These are phyloP conservation scores for Fusarium subtropicale DNA, from an alignment of 2,329 filamentous ascomycete genomes.

Conservation along the genomic window DNA sequence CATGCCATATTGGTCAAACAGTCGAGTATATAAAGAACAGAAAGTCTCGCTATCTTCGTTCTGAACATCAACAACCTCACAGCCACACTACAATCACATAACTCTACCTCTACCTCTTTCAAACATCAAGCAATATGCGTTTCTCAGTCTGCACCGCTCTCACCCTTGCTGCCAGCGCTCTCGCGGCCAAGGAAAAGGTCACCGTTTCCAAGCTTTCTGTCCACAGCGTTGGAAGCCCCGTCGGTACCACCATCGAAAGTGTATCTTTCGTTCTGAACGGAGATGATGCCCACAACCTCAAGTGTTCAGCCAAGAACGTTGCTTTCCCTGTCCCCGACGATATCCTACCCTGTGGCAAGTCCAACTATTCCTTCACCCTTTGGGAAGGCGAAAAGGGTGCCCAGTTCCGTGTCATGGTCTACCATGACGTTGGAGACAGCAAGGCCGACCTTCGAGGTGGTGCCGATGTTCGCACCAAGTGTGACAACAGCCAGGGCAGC, in stretches of 20 bases:
- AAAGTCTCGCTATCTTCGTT: neutral
- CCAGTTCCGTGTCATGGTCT: slow-evolving; percentile 18
- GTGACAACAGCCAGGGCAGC: slow-evolving; percentile 31
- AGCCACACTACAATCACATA: neutral
- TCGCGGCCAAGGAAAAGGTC: slow-evolving; percentile 18
- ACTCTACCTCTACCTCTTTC: neutral
- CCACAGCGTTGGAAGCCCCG: slow-evolving; percentile 12
- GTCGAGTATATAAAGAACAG: neutral
- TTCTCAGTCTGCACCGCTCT: slow-evolving; percentile 10
- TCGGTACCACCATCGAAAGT: slow-evolving; percentile 6
- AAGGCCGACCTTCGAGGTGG: slow-evolving; percentile 31
- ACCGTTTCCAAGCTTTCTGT: slow-evolving; percentile 25
- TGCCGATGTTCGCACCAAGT: slow-evolving; percentile 21
- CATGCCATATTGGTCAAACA: neutral
- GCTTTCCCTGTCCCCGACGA: slow-evolving; percentile 19
- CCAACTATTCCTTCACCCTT: slow-evolving; percentile 14
- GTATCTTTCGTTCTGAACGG: slow-evolving; percentile 30
- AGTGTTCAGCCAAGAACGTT: slow-evolving; percentile 26
- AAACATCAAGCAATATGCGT: slow-evolving; percentile 15
- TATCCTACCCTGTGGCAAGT: slow-evolving; percentile 7
- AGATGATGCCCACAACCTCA: slow-evolving; percentile 10
- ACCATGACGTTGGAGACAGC: slow-evolving; percentile 30
- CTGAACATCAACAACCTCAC: neutral
- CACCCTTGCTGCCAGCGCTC: neutral
- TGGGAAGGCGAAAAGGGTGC: slow-evolving; percentile 1